Base-by-base conservation (phyloP, 139 green algal genomes). In the Zygnema cylindricum region DNA sequence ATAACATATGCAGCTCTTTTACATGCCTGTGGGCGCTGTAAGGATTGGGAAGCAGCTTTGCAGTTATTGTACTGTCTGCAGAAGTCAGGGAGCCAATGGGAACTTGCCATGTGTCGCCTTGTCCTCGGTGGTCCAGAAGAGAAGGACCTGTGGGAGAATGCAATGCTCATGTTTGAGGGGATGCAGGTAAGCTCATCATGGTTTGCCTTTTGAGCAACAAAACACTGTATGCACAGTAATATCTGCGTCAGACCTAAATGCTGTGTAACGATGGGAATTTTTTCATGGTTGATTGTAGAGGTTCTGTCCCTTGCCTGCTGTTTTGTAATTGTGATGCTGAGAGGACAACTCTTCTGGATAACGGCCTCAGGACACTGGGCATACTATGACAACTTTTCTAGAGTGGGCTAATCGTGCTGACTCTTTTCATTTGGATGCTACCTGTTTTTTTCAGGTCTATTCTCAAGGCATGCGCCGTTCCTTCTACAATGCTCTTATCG, bases 1-100 rank as follows among this genome's bases (percentile, higher is more conserved):
- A 84, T 91, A 21, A 91, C 86, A 39, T 91, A 91, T 69, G 79
- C 86, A 36, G 86, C 86, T 16, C 85, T 91, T 23, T 33, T 91
- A 69, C 38, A 81, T n/a, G 86, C 86, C 23, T 86, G 36, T n/a
- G 55, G 81, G 43, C 79, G 81, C 33, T 87, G 81, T 49, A 36
- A 41, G 0, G 43, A 39, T 71, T 91, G 86, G 86, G 86, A 91
- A 21, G 81, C 81, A 0, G 86, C 86, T 69, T 73, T 91, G 40
- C n/a, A 43, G 43, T 40, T 91, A 78, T 38, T 91, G 42, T 87
- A 91, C 81, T 69, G 36, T 25, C 81, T 91, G 40, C 79, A 89
- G 81, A 30, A 55, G 25, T 85, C 79, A 7, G 86, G 82, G 23
- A 81, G 69, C 23, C 55, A 91, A 39, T 54, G 32, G 36, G 86